These are phyloP conservation scores for Ilex asprella DNA, from an alignment of 257 asterid species.

Conservation along the genomic window DNA sequence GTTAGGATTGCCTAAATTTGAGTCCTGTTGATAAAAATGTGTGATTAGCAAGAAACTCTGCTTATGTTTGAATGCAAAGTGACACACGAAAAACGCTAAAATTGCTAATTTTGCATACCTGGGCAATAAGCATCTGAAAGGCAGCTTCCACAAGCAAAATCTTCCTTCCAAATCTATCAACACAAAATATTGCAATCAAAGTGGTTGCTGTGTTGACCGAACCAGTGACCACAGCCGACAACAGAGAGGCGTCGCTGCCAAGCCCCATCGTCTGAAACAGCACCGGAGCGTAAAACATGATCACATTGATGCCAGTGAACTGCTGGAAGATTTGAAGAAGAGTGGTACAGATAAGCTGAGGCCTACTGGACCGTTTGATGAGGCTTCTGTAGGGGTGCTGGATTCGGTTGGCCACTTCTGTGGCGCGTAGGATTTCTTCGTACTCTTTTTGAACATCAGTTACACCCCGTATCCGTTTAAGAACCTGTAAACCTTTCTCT, in stretches of 20 bases:
- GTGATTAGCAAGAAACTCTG: too few relatives aligned
- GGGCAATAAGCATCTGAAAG: background rate
- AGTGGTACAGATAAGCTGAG: slow-evolving; percentile 11
- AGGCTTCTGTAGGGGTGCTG: slow-evolving; percentile 31
- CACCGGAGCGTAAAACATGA: background rate
- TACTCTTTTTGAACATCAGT: slow-evolving; percentile 36
- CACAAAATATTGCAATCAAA: background rate
- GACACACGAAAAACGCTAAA: slow-evolving; percentile 13
- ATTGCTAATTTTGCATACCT: slow-evolving; percentile 30
- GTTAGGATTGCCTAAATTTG: background rate
- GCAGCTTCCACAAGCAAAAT: background rate
- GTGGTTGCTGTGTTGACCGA: background rate
- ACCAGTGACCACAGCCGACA: background rate
- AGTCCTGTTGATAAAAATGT: background rate
- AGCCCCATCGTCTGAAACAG: background rate
- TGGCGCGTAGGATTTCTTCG: slow-evolving; percentile 25
- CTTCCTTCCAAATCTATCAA: background rate
- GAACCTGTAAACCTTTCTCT: slow-evolving; percentile 20
- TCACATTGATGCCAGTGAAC: slow-evolving; percentile 36
- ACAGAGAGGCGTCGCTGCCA: background rate
- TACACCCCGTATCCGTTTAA: slow-evolving; percentile 28
- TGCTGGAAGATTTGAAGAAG: slow-evolving; percentile 45
- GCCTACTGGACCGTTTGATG: slow-evolving; percentile 20
- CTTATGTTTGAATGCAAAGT: too few relatives aligned
- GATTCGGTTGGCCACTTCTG: slow-evolving; percentile 21